Evolutionary conservation across 176 grass and related monocot species (phyloP).

Genomic region (Alloteropsis semialata): DNA sequence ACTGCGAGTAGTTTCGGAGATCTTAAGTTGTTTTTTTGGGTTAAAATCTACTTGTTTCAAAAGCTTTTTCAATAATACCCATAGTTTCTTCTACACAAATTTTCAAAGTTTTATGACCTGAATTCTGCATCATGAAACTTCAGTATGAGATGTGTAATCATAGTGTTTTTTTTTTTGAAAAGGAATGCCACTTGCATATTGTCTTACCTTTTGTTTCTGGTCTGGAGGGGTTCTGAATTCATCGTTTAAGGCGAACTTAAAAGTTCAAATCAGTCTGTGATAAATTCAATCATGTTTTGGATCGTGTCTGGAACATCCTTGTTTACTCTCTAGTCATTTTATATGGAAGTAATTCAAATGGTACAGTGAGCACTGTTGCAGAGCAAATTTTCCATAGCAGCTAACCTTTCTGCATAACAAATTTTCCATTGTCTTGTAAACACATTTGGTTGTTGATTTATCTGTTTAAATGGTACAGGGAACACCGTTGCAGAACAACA

Average conservation of each 20-base stretch:
- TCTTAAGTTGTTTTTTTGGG: not conserved
- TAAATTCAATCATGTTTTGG: not conserved
- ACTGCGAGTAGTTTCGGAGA: not conserved
- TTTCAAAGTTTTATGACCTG: not conserved
- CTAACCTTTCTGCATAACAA: not conserved
- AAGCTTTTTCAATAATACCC: not conserved
- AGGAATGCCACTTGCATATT: too few species aligned
- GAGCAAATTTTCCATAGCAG: not conserved
- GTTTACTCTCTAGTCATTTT: not conserved
- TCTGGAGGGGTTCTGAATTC: not conserved
- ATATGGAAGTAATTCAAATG: not conserved
- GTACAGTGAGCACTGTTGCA: too few species aligned
- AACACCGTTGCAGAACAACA: conserved; percentile 62
- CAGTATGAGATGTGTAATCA: not conserved
- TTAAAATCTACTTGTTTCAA: not conserved
- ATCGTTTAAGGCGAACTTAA: not conserved
- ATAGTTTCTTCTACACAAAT: not conserved
- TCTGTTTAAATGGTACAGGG: conserved; percentile 37
- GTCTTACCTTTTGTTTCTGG: not conserved
- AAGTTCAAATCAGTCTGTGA: not conserved
- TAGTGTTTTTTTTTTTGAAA: not conserved
- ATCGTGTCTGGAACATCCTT: not conserved
- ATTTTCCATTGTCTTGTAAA: not conserved
- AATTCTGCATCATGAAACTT: not conserved
- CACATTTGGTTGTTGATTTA: not conserved